Conservation (phyloP, 176 grass and related monocot species). For the Avena sativa region DNA sequence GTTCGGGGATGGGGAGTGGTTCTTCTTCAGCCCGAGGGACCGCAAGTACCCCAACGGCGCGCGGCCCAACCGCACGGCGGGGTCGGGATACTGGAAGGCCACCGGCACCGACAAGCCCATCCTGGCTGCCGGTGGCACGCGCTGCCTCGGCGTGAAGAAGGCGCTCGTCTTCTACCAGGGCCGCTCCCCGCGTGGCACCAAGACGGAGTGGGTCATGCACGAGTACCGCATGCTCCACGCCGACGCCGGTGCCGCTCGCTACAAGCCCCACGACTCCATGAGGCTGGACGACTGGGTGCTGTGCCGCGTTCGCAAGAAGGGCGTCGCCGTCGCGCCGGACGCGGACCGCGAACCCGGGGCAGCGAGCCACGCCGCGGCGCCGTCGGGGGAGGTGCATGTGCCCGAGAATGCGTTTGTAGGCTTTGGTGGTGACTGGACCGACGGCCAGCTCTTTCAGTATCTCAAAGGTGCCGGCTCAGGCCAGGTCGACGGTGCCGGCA, state of each 20-base stretch:
- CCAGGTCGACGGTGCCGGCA: neutral
- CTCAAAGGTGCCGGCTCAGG: neutral
- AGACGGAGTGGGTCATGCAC: conserved; percentile 57
- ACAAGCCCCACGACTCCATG: conserved; percentile 36
- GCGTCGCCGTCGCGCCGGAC: conserved; percentile 7
- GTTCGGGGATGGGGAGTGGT: conserved; percentile 53
- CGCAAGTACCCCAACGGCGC: conserved; percentile 60
- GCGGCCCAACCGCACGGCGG: conserved; percentile 47
- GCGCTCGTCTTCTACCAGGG: conserved; percentile 62
- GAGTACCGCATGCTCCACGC: conserved; percentile 44
- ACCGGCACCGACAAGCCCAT: conserved; percentile 87
- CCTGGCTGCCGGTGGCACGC: conserved; percentile 23
- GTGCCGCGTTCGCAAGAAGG: conserved; percentile 56
- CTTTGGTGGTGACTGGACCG: conserved; percentile 18
- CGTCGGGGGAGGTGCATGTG: neutral
- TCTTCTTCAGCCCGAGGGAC: conserved; percentile 61
- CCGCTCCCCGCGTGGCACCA: conserved; percentile 47
- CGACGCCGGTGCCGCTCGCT: neutral
- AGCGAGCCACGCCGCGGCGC: neutral
- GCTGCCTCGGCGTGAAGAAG: conserved; percentile 65
- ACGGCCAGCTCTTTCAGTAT: conserved; percentile 38
- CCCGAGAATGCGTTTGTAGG: neutral
- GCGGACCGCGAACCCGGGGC: neutral
- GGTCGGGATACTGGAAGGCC: conserved; percentile 88
- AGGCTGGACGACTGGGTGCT: conserved; percentile 62